phyloP scores from a whole-genome alignment of 768 basidiomycete species.

The Cyathus striatus region DNA sequence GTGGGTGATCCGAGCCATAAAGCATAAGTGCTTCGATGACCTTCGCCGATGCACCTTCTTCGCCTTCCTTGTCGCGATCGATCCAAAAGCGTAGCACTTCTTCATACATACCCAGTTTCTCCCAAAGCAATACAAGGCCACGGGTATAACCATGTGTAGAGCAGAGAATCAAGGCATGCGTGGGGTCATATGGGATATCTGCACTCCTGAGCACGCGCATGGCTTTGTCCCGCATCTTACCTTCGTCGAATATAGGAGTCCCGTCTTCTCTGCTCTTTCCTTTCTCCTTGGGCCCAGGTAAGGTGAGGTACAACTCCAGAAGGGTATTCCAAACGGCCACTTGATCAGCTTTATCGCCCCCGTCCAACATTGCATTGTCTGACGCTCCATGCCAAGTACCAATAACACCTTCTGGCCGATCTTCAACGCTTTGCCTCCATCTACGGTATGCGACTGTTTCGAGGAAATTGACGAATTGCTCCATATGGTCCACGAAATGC shows the following conservation, averaged over 20 bases:
- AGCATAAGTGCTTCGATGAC: conserved; percentile 69
- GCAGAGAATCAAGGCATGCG: conserved; percentile 93
- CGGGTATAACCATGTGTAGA: conserved; percentile 77
- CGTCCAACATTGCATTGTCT: conserved; percentile 32
- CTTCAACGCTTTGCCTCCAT: conserved; percentile 73
- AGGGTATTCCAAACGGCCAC: conserved; percentile 93
- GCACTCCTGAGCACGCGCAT: conserved; percentile 61
- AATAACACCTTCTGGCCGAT: conserved; percentile 16
- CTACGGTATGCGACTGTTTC: conserved; percentile 78
- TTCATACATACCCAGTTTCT: conserved; percentile 92
- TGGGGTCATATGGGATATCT: conserved; percentile 74
- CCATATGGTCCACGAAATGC: conserved; percentile 88
- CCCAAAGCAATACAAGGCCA: conserved; percentile 89
- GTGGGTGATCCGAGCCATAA: conserved; percentile 67
- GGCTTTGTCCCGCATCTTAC: conserved; percentile 56
- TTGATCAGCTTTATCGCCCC: conserved; percentile 61
- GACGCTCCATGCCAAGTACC: conserved; percentile 8
- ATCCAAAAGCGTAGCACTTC: conserved; percentile 94
- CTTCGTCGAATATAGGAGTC: conserved; percentile 24
- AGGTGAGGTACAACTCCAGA: conserved; percentile 83
- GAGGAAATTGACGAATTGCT: conserved; percentile 80
- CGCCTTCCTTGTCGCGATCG: conserved; percentile 51
- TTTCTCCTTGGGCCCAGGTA: conserved; percentile 25
- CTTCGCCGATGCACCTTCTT: conserved; percentile 36
- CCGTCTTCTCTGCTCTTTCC: conserved; percentile 5